A percentile compares a stretch with the other conserved stretches of the same genome.
These are phyloP conservation scores for Persicaria tinctoria DNA, from an alignment of 148 eudicot species.

Conservation along the genomic window DNA sequence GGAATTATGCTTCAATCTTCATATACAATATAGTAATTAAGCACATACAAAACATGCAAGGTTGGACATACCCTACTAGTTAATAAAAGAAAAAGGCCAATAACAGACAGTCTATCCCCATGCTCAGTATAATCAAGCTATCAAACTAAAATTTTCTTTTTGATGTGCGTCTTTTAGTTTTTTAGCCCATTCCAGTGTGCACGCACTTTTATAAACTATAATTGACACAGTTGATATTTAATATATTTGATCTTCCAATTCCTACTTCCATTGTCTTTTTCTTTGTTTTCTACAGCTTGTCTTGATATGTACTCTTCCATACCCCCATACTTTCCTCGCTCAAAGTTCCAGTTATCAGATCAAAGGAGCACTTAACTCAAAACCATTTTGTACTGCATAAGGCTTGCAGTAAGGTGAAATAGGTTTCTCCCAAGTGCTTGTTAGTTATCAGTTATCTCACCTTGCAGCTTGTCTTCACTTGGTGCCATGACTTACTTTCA, in stretches of 20 bases:
- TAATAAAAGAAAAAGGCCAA: background rate
- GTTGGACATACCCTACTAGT: background rate
- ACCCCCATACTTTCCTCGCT: background rate
- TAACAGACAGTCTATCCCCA: background rate
- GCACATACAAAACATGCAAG: background rate
- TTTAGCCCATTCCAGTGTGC: background rate
- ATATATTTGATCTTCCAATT: background rate
- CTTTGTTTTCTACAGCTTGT: background rate
- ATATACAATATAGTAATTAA: no score
- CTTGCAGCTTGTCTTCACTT: background rate
- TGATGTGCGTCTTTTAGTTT: no score
- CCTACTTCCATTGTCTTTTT: background rate
- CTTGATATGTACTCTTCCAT: background rate
- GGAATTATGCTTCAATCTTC: no score
- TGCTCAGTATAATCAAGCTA: background rate
- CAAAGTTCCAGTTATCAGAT: background rate
- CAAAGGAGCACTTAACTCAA: background rate
- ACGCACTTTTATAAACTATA: background rate
- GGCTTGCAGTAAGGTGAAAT: background rate
- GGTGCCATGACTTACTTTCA: background rate
- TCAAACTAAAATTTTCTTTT: background rate
- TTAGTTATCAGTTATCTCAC: background rate
- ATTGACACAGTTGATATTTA: no score
- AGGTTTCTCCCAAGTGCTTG: background rate
- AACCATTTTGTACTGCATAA: background rate